Base-by-base conservation (phyloP, 495 filamentous ascomycete genomes). In the Barbatosphaeria neglecta region DNA sequence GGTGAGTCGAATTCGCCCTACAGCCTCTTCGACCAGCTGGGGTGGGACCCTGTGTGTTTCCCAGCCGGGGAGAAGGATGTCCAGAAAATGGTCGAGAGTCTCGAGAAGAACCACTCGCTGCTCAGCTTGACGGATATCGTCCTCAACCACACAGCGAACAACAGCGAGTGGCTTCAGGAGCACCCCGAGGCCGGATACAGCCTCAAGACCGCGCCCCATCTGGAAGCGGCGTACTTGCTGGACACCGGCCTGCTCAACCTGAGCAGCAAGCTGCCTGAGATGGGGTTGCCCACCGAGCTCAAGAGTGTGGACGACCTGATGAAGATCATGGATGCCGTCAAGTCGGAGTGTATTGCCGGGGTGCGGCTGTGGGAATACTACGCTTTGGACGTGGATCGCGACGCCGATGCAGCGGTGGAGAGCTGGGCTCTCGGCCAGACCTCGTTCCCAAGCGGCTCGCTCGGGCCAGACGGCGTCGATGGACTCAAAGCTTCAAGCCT, bases 171-270 rank as follows among this genome's bases (percentile, higher is more conserved):
- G 93, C 70, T 99, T 16, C 74, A 94, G 59, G 83, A 88, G 46
- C 90, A 99, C 54, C 93, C 93, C 2, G 93, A 99, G 53, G 85
- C 88, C 43, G 93, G 93, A 2, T 99, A 97, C 68, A 99, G 92
- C 60, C 66, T 95, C 42, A 81, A 82, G 28, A 96, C 90, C 6
- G 90, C 93, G 3, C 93, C 93, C 0, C 95, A 88, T 86, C 71
- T 99, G 22, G 82, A 92, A 57, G 74, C 90, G 15, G 90, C 93
- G 1, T 77, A 93, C 28, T 81, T 89, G 39, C 70, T 99, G 17
- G 93, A 99, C 60, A 86, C 80, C 15, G 81, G 84, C 15, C 69
- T 99, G 43, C 65, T 97, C 24, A 72, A 87, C 45, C 92, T 87
- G 52, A 73, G 90, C 37, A 69, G 71, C 35, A 75, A 84, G 39